Conservation (phyloP, 805 yeast genomes). For the Spathaspora boniae region DNA sequence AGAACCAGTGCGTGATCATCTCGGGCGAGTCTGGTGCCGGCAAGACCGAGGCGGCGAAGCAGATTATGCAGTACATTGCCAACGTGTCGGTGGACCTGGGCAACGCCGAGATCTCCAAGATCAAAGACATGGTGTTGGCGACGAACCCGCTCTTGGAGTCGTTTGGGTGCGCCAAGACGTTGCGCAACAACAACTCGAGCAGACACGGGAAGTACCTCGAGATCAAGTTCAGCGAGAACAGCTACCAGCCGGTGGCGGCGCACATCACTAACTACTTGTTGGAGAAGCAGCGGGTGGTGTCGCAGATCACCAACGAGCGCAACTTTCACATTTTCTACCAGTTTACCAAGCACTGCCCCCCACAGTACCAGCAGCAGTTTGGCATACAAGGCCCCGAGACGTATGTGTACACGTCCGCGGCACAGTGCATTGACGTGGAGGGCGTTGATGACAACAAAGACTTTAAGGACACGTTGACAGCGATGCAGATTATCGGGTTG, state of each 20-base stretch:
- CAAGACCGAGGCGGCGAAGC: slow-evolving; percentile 95
- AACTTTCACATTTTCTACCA: slow-evolving; percentile 97
- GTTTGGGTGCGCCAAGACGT: slow-evolving; percentile 91
- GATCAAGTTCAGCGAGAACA: slow-evolving; percentile 69
- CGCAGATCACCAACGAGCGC: slow-evolving; percentile 87
- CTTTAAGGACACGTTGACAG: slow-evolving; percentile 73
- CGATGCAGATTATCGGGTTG: slow-evolving; percentile 87
- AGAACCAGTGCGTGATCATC: slow-evolving; percentile 94
- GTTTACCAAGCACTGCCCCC: slow-evolving; percentile 87
- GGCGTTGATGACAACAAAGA: slow-evolving; percentile 83
- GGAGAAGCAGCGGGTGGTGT: slow-evolving; percentile 96
- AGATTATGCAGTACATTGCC: slow-evolving; percentile 96
- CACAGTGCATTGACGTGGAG: slow-evolving; percentile 81
- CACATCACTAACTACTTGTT: slow-evolving; percentile 91
- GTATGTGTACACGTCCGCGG: slow-evolving; percentile 81
- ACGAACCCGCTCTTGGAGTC: slow-evolving; percentile 91
- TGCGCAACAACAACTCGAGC: slow-evolving; percentile 84
- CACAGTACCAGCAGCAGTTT: slow-evolving; percentile 71
- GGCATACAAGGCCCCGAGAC: slow-evolving; percentile 96
- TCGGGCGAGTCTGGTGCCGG: slow-evolving; percentile 99
- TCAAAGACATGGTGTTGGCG: slow-evolving; percentile 96
- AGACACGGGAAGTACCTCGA: slow-evolving; percentile 93
- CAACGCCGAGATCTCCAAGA: slow-evolving; percentile 69
- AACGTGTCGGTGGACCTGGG: slow-evolving; percentile 73
- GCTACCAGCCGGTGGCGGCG: slow-evolving; percentile 89